Conservation (phyloP, 345 rosid species). For the Lumnitzera littorea region DNA sequence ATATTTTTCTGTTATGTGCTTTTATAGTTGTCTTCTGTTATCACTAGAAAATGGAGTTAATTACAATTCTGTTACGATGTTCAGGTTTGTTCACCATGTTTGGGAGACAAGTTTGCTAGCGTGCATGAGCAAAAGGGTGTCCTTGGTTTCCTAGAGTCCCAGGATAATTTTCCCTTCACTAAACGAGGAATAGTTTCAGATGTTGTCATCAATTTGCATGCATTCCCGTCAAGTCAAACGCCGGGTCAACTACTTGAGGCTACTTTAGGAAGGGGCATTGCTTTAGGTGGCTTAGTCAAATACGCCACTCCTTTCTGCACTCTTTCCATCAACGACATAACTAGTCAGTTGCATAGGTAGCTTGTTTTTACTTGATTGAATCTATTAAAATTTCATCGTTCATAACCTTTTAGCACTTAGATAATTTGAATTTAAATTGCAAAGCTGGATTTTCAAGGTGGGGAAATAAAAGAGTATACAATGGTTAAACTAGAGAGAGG, state of each 20-base stretch:
- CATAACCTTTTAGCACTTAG: neutral
- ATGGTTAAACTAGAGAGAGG: slow-evolving; percentile 76
- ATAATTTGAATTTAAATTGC: slow-evolving; percentile 11
- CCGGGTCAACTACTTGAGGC: slow-evolving; percentile 94
- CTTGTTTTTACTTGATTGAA: neutral
- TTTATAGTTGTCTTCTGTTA: too few relatives aligned
- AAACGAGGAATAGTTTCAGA: slow-evolving; percentile 90
- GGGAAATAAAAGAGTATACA: slow-evolving; percentile 79
- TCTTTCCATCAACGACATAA: slow-evolving; percentile 56
- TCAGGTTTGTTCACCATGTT: slow-evolving; percentile 81
- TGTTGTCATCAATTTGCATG: slow-evolving; percentile 79
- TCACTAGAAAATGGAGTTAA: neutral
- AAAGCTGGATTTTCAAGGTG: slow-evolving; percentile 86
- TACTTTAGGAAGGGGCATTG: slow-evolving; percentile 83
- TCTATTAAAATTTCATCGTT: neutral
- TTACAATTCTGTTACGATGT: neutral
- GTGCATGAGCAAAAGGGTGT: slow-evolving; percentile 99
- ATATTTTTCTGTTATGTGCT: neutral
- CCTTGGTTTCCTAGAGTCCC: slow-evolving; percentile 79
- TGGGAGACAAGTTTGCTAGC: slow-evolving; percentile 96
- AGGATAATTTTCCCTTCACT: slow-evolving; percentile 88
- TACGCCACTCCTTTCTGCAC: slow-evolving; percentile 90
- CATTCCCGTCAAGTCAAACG: slow-evolving; percentile 91
- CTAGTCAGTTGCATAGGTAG: slow-evolving; percentile 79
- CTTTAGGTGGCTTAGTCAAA: slow-evolving; percentile 49